Evolutionary conservation across 2,329 filamentous ascomycete genomes (phyloP).

Genomic region (Thermomyces lanuginosus): DNA sequence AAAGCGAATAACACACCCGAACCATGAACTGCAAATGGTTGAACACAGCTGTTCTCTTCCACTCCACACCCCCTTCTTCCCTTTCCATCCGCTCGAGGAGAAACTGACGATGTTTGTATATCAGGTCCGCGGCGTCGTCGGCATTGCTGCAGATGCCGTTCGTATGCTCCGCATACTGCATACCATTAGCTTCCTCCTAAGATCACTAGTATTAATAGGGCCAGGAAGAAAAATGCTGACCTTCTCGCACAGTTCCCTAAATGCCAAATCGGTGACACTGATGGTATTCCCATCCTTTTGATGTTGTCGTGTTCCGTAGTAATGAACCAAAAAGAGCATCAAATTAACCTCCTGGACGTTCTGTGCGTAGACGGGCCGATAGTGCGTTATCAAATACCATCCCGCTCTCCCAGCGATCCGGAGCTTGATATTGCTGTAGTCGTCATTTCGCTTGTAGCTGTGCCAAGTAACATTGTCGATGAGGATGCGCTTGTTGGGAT

Average conservation of each 20-base stretch:
- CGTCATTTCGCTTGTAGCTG: constrained; percentile 36
- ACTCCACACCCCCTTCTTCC: constrained; percentile 29
- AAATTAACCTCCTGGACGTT: constrained; percentile 44
- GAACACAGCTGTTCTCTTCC: constrained; percentile 29
- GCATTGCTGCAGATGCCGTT: constrained; percentile 27
- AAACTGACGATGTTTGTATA: constrained; percentile 30
- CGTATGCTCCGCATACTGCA: constrained; percentile 27
- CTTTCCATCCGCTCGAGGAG: constrained; percentile 33
- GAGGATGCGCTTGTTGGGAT: constrained; percentile 27
- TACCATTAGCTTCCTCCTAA: constrained; percentile 1
- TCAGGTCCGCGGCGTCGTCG: constrained; percentile 31
- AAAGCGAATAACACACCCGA: constrained; percentile 14
- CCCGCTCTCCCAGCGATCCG: constrained; percentile 48
- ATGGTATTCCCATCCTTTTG: constrained; percentile 14
- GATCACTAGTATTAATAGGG: neutral
- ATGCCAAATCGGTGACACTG: constrained; percentile 18
- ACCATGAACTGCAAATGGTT: constrained; percentile 29
- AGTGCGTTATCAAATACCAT: constrained; percentile 46
- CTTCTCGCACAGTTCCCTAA: constrained; percentile 26
- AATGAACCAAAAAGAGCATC: constrained; percentile 46
- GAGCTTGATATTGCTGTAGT: constrained; percentile 39
- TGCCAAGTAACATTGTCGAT: constrained; percentile 34
- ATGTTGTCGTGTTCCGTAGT: constrained; percentile 29
- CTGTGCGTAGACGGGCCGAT: constrained; percentile 36
- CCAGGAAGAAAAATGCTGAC: constrained; percentile 12